These are phyloP conservation scores for Dactylorhiza incarnata DNA, from an alignment of 106 monocot species.

Conservation along the genomic window DNA sequence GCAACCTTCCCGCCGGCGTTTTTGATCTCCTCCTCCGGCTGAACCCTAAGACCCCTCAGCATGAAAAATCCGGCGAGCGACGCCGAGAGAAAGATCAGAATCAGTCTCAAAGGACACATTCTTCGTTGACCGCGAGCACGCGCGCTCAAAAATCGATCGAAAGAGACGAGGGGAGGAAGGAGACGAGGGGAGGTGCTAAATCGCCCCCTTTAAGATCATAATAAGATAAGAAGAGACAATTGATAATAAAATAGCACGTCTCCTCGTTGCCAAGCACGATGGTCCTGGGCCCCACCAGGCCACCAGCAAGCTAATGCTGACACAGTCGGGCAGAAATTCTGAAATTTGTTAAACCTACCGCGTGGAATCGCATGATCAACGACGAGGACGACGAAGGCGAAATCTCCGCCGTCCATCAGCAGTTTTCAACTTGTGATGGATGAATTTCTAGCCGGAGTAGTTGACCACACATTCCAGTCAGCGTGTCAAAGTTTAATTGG, in stretches of 20 bases:
- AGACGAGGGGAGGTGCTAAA: neutral
- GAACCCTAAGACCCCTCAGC: constrained; percentile 37
- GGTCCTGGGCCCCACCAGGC: neutral
- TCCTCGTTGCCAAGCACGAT: neutral
- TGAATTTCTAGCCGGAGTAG: too few relatives aligned
- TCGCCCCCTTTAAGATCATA: neutral
- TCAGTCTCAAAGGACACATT: constrained; percentile 84
- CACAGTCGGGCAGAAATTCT: neutral
- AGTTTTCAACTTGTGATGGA: too few relatives aligned
- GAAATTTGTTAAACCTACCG: neutral
- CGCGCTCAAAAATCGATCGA: neutral
- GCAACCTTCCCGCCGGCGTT: neutral
- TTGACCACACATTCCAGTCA: too few relatives aligned
- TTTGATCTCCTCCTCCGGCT: constrained; percentile 11
- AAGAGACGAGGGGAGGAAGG: neutral
- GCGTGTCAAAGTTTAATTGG: too few relatives aligned
- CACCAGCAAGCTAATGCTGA: neutral
- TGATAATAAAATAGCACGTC: neutral
- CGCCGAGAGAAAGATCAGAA: constrained; percentile 85
- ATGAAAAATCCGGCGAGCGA: constrained; percentile 80
- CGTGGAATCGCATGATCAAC: neutral
- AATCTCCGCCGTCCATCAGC: neutral
- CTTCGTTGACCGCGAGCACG: neutral
- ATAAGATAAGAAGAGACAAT: neutral
- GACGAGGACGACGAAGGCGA: neutral